Evolutionary conservation across 139 green algal genomes (phyloP).

Genomic region (Diplosphaera chodatii): DNA sequence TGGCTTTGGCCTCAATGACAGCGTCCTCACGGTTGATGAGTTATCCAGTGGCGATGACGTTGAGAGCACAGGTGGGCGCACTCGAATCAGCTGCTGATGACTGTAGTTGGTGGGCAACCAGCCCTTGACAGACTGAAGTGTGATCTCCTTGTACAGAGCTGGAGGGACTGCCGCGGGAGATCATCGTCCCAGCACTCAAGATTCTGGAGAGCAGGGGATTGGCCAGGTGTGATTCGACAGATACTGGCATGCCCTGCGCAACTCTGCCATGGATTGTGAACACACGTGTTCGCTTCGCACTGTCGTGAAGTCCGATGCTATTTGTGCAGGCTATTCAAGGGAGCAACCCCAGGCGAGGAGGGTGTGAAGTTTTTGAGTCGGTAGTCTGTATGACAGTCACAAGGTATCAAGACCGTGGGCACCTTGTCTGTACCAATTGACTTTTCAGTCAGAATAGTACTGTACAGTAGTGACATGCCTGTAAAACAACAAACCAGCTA

Average conservation of each 20-base stretch:
- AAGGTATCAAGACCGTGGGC: too few relatives aligned
- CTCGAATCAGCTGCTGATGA: too few relatives aligned
- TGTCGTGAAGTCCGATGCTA: too few relatives aligned
- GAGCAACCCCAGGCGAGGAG: constrained; percentile 45
- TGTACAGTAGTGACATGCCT: too few relatives aligned
- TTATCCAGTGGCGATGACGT: constrained; percentile 43
- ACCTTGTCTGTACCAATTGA: too few relatives aligned
- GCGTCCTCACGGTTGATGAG: constrained; percentile 56
- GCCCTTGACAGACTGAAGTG: not conserved
- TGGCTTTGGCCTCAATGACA: constrained; percentile 41
- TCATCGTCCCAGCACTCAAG: constrained; percentile 43
- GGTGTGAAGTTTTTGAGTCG: constrained; percentile 63
- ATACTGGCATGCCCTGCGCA: not conserved
- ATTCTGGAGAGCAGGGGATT: constrained; percentile 56
- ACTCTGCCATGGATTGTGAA: too few relatives aligned
- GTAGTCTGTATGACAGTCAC: not conserved
- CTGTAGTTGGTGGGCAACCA: too few relatives aligned
- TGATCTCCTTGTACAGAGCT: constrained; percentile 18
- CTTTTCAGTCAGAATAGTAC: too few relatives aligned
- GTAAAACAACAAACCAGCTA: too few relatives aligned
- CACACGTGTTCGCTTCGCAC: too few relatives aligned
- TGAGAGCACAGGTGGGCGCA: constrained; percentile 39
- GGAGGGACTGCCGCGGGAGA: constrained; percentile 42
- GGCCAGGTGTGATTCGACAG: constrained; percentile 32
- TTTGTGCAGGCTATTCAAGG: constrained; percentile 53